phyloP scores from a whole-genome alignment of 345 rosid species.

The Eucalyptus pauciflora region DNA sequence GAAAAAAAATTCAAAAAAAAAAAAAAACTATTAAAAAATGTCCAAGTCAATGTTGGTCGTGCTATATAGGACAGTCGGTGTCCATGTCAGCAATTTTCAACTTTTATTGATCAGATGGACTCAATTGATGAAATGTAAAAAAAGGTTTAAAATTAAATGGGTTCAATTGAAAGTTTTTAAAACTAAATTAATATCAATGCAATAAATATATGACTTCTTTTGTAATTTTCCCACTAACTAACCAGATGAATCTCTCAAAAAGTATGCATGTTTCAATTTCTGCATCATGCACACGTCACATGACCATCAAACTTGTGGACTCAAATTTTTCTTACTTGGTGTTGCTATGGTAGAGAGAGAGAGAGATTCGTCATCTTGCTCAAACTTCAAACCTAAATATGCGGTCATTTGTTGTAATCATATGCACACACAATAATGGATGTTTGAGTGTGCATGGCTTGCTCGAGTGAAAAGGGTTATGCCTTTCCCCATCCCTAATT shows the following conservation, averaged over 20 bases:
- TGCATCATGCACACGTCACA: not conserved
- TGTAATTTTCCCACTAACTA: too few relatives aligned
- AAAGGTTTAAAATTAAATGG: not conserved
- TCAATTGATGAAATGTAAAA: too few relatives aligned
- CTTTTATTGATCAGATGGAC: too few relatives aligned
- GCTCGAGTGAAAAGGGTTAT: not conserved
- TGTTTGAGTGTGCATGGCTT: not conserved
- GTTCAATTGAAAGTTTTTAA: too few relatives aligned
- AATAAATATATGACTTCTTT: too few relatives aligned
- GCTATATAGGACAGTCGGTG: accelerated
- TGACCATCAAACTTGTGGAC: not conserved
- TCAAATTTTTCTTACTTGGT: not conserved
- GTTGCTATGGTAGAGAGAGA: not conserved
- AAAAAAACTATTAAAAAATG: not conserved
- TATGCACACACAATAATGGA: not conserved
- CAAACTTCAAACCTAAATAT: not conserved
- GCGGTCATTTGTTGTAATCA: not conserved
- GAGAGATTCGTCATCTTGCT: not conserved
- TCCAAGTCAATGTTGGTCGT: too few relatives aligned
- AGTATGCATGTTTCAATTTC: not conserved
- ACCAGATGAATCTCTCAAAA: too few relatives aligned
- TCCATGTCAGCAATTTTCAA: too few relatives aligned
- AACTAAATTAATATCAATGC: too few relatives aligned
- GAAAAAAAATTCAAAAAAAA: too few relatives aligned
- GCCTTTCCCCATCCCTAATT: not conserved